Percentiles rank a stretch among this genome's conserved stretches.
These are phyloP conservation scores for Fragosphaeria purpurea DNA, from an alignment of 2,329 filamentous ascomycete genomes.

Conservation along the genomic window DNA sequence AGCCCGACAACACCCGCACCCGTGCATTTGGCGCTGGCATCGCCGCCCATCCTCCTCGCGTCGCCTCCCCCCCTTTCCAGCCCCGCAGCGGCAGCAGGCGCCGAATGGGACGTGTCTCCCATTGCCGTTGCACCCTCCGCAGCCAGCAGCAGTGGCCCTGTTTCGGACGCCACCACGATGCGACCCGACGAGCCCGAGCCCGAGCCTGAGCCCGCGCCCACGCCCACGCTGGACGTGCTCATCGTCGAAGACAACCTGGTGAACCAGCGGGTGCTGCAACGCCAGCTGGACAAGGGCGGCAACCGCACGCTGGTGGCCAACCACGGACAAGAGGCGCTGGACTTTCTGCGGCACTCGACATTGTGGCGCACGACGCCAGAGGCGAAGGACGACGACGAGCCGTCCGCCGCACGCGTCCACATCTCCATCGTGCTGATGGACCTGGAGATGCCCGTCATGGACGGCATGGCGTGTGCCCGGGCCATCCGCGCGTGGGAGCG, in stretches of 20 bases:
- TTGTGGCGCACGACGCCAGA: conserved; percentile 33
- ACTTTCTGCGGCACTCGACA: conserved; percentile 43
- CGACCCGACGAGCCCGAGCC: too few species aligned
- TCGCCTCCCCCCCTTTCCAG: neutral
- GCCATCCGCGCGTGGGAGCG: conserved; percentile 59
- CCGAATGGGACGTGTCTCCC: neutral
- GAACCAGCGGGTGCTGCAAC: conserved; percentile 54
- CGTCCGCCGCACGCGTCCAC: conserved; percentile 26
- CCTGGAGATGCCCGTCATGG: conserved; percentile 73
- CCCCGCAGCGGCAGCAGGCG: neutral
- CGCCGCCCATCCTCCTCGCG: conserved; percentile 2
- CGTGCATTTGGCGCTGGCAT: neutral
- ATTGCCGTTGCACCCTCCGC: neutral
- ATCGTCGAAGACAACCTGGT: conserved; percentile 61
- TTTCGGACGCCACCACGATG: neutral
- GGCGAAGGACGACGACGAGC: neutral
- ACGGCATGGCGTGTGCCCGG: conserved; percentile 63
- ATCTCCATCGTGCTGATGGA: conserved; percentile 69
- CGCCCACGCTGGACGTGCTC: conserved; percentile 42
- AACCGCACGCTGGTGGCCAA: conserved; percentile 54
- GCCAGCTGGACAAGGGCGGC: conserved; percentile 50
- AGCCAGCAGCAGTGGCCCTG: neutral
- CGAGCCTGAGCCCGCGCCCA: conserved; percentile 2
- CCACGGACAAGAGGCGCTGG: conserved; percentile 53
- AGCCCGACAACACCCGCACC: neutral